A percentile compares a stretch with the other conserved stretches of the same genome.
phyloP scores from a whole-genome alignment of 1,284 basidiomycete genomes.

The Salmacisia buchloeana region DNA sequence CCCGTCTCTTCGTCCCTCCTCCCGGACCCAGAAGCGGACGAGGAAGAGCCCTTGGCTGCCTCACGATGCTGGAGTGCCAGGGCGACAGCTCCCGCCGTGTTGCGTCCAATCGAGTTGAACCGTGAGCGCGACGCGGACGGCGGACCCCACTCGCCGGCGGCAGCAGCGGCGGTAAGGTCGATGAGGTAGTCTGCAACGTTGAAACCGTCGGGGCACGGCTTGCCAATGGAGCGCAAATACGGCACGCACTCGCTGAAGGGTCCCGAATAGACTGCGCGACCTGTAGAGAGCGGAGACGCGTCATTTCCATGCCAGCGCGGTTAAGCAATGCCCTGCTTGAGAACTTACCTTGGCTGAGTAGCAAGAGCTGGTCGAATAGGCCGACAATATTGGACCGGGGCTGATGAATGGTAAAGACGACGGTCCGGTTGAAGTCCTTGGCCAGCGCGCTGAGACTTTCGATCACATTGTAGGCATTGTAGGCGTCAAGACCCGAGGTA shows the following conservation, averaged over 20 bases:
- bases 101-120: not conserved
- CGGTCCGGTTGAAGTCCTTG: slow-evolving; percentile 83
- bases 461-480: slow-evolving; percentile 90
- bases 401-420: slow-evolving; percentile 95
- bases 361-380: slow-evolving; percentile 82
- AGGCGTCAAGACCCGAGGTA: slow-evolving; percentile 81
- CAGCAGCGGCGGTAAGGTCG: slow-evolving; percentile 26
- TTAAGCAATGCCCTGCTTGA: not conserved
- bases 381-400: slow-evolving; percentile 96
- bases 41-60: slow-evolving; percentile 10
- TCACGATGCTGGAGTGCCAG: slow-evolving; percentile 6
- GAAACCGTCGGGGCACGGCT: slow-evolving; percentile 85
- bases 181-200: slow-evolving; percentile 74
- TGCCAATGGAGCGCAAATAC: slow-evolving; percentile 73
- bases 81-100: not conserved
- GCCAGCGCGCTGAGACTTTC: slow-evolving; percentile 81
- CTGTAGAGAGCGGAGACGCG: slow-evolving; percentile 46
- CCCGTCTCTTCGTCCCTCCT: slow-evolving; percentile 17
- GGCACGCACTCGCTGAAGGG: slow-evolving; percentile 67
- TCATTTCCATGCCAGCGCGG: no score
- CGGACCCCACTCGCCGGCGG: not conserved
- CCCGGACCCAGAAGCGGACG: not conserved
- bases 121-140: not conserved
- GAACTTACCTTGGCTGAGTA: slow-evolving; percentile 62
- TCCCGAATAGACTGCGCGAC: slow-evolving; percentile 77